A percentile compares a stretch with the other conserved stretches of the same genome.
phyloP scores from a whole-genome alignment of 176 grass and related monocot genomes.

The Oryza rufipogon region DNA sequence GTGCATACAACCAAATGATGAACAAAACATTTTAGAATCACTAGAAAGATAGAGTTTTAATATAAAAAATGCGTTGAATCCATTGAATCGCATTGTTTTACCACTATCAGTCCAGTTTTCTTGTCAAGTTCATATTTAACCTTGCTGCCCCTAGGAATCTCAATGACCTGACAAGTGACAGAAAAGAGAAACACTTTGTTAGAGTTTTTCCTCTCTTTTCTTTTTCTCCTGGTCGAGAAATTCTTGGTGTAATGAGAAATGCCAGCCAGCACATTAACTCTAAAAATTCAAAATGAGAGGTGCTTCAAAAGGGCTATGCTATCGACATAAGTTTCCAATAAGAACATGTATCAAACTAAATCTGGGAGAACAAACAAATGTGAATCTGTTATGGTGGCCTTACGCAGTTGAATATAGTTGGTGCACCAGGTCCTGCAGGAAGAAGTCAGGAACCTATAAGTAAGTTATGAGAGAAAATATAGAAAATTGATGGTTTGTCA shows the following conservation, averaged over 20 bases:
- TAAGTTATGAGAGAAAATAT: slow-evolving; percentile 1
- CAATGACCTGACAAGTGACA: slow-evolving; percentile 63
- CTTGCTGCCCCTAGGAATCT: slow-evolving; percentile 92
- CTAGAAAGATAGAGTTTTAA: not conserved
- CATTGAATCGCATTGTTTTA: not conserved
- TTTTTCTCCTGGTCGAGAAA: not conserved
- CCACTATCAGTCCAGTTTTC: slow-evolving; percentile 96
- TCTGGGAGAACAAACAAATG: not conserved
- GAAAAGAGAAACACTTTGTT: not conserved
- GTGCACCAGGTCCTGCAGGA: slow-evolving; percentile 80
- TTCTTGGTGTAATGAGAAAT: not conserved
- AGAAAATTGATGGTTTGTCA: not conserved
- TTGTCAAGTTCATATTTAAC: slow-evolving; percentile 99
- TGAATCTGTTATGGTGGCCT: slow-evolving; percentile 36
- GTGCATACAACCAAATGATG: slow-evolving; percentile 6
- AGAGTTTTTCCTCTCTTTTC: not conserved
- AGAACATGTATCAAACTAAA: not conserved
- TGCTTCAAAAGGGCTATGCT: not conserved
- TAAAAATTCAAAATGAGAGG: not conserved
- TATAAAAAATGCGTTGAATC: not conserved
- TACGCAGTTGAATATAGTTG: slow-evolving; percentile 94
- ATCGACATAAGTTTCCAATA: not conserved
- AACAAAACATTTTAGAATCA: not conserved
- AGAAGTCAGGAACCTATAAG: slow-evolving; percentile 12
- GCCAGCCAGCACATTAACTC: not conserved